Base-by-base conservation (phyloP, 2,329 filamentous ascomycete genomes). In the Aspergillus proliferans region DNA sequence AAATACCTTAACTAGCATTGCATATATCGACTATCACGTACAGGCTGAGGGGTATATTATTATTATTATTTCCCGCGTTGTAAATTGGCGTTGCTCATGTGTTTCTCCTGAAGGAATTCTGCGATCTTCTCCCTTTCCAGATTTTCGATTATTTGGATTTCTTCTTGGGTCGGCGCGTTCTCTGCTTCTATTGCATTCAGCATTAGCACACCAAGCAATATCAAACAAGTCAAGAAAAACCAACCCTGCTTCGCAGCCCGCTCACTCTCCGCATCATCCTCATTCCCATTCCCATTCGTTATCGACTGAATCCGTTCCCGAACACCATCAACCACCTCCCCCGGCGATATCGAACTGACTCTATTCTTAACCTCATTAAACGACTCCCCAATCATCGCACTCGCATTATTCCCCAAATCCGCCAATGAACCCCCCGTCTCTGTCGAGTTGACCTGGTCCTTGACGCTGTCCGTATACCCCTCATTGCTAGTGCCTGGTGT, bases 31-130 rank as follows among this genome's bases (percentile, higher is more conserved):
- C 22, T 43, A 40, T 36, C 15, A 47, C 21, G 39, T 45, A 34
- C 49, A 49, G 42, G 45, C 44, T 44, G 40, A 42, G 40, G 22
- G n/a, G 24, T 28, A 43, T 18, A 28, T 36, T n/a, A n/a, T n/a
- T n/a, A n/a, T n/a, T n/a, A 22, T 49, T 43, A 50, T 10, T 55
- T 54, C 15, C 36, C 52, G 24, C 40, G 44, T 2, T 30, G 48
- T 7, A 46, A 44, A 28, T 42, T 47, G 12, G 53, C 50, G 5
- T 50, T 56, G 19, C 61, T 68, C 51, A 52, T 58, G 45, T 68
- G 57, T 46, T 59, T 61, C 8, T 65, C 58, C 46, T 59, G 58
- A 2, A 70, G 49, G 22, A 65, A 70, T 22, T 67, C 66, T 18
- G 57, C 60, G 6, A 69, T 52, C 39, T 55, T 56, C n/a, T 66